These are phyloP conservation scores for Oryza glumipatula DNA, from an alignment of 176 grass and related monocot genomes.

Conservation along the genomic window DNA sequence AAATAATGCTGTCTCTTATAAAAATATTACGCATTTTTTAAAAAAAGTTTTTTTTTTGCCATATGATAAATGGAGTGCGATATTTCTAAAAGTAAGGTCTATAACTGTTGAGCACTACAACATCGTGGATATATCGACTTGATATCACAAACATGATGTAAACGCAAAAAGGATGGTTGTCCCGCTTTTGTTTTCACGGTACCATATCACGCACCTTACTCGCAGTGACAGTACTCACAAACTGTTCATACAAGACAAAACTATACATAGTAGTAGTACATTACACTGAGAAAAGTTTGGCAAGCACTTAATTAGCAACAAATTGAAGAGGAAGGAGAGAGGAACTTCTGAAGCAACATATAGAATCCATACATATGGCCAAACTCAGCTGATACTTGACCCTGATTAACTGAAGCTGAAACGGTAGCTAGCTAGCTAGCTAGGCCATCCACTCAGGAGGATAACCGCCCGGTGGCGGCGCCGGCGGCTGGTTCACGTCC, in stretches of 20 bases:
- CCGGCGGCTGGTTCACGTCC: conserved; percentile 44
- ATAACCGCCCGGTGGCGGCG: not conserved
- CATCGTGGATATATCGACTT: no score
- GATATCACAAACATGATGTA: not conserved
- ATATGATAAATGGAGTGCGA: not conserved
- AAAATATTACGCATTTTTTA: no score
- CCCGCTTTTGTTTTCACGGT: not conserved
- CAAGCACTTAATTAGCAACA: not conserved
- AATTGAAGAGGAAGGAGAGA: not conserved
- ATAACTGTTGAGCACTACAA: no score
- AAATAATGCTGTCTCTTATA: not conserved
- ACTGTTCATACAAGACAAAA: not conserved
- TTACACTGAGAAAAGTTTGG: not conserved
- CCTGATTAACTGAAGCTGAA: not conserved
- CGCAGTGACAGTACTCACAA: not conserved
- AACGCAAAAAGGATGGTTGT: not conserved
- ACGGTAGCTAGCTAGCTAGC: not conserved
- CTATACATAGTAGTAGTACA: not conserved
- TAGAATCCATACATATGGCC: not conserved
- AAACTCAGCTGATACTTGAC: not conserved
- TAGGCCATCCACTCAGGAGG: conserved; percentile 49
- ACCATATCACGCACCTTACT: not conserved
- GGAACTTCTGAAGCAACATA: not conserved
- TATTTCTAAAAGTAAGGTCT: not conserved
- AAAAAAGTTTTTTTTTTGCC: no score